Base-by-base conservation (phyloP, 2,329 filamentous ascomycete species). In the Pseudopyricularia javanii region DNA sequence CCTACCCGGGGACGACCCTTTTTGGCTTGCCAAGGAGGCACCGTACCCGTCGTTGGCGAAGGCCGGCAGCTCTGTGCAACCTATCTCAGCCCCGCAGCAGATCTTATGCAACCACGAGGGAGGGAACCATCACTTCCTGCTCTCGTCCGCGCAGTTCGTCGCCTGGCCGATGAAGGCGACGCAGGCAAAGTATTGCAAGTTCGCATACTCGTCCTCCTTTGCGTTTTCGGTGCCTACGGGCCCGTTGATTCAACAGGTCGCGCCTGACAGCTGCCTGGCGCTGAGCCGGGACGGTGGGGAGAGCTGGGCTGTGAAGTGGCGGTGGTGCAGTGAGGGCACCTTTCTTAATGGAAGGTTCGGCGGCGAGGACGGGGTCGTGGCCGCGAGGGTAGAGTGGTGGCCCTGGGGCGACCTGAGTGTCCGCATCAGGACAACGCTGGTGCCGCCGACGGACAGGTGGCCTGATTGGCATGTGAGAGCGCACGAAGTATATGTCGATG, bases 1-100 rank as follows among this genome's bases (percentile, higher is more conserved):
- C 0, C 53, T 79, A 0, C 55, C 63, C 0, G 55, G 58, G 1
- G 55, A 60, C 0, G 64, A 75, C 48, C 59, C 63, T 0, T 79
- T 80, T 52, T 80, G 76, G 76, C 59, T 58, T 0, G 58, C 62
- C 0, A 54, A 69, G 2, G 71, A 78, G 50, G 49, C 56, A 0
- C 55, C 61, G 8, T 67, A 71, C 53, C 66, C 69, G 20, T 50
- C 14, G 9, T 12, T 15, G 4, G 7, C 24, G 40, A 11, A n/a
- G n/a, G n/a, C n/a, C n/a, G n/a, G 22, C 40, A 26, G 20, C 17
- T 22, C 24, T 20, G 40, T n/a, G 40, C 22, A 24, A 20, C 20
- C 40, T 5, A 32, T 45, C 26, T n/a, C 35, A 2, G 49, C 57
- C n/a, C 65, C 73, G 0, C 61, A 64, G 56, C 72, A 74, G 3